phyloP scores from a whole-genome alignment of 768 basidiomycete species.

The Rubroboletus satanas region DNA sequence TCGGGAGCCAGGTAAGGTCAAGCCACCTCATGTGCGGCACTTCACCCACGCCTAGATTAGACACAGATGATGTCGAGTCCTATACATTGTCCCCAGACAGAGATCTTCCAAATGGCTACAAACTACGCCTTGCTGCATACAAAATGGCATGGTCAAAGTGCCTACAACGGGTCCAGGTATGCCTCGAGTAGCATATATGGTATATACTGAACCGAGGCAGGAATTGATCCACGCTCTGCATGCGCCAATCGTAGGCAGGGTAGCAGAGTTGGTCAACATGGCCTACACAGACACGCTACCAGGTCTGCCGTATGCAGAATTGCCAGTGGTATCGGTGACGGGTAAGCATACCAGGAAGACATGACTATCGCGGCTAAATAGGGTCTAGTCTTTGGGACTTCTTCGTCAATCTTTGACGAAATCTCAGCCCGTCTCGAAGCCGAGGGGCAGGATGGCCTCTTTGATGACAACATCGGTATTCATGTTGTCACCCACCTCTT shows the following conservation, averaged over 20 bases:
- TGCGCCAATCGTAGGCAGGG: conserved; percentile 42
- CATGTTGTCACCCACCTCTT: conserved; percentile 48
- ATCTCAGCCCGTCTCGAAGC: conserved; percentile 37
- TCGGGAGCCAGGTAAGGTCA: conserved; percentile 20
- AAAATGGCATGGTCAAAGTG: conserved; percentile 57
- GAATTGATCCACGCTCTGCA: conserved; percentile 46
- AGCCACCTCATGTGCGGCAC: not conserved
- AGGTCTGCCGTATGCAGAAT: conserved; percentile 55
- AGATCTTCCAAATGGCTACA: conserved; percentile 31
- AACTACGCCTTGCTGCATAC: conserved; percentile 51
- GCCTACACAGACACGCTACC: conserved; percentile 47
- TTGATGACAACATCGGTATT: conserved; percentile 14
- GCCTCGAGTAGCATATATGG: conserved; percentile 10
- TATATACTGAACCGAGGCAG: conserved; percentile 28
- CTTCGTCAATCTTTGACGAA: conserved; percentile 45
- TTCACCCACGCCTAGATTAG: conserved; percentile 9
- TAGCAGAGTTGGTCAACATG: conserved; percentile 40
- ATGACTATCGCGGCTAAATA: conserved; percentile 1
- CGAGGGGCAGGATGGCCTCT: conserved; percentile 21
- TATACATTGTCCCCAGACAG: conserved; percentile 30
- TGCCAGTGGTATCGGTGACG: conserved; percentile 56
- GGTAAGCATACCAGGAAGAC: conserved; percentile 35
- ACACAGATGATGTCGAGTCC: conserved; percentile 11
- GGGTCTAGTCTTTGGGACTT: conserved; percentile 41
- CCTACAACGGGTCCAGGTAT: conserved; percentile 52